Conservation (phyloP, 768 basidiomycete species). For the Rubroboletus satanas region DNA sequence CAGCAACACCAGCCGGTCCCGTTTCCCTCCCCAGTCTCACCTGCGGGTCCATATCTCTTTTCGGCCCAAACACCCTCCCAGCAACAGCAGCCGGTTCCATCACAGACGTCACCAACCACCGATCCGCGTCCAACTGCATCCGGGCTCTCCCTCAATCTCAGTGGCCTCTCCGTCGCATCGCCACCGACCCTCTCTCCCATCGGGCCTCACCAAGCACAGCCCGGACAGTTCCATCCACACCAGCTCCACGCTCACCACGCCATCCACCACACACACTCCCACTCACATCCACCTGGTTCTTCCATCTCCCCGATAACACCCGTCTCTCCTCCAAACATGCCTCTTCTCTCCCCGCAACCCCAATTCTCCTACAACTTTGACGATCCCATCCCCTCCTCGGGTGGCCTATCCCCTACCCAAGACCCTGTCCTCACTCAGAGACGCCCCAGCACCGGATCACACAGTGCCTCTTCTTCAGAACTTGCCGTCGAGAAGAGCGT, state of each 20-base stretch:
- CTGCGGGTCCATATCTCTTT: constrained; percentile 21
- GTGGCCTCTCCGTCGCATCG: constrained; percentile 60
- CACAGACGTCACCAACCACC: constrained; percentile 13
- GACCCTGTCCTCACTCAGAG: constrained; percentile 30
- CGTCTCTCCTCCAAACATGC: constrained; percentile 45
- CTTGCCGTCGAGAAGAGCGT: constrained; percentile 45
- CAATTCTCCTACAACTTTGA: constrained; percentile 53
- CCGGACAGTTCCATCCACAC: constrained; percentile 56
- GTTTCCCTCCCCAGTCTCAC: constrained; percentile 28
- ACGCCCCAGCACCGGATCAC: constrained; percentile 37
- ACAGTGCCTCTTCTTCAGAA: constrained; percentile 46
- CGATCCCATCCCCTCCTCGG: constrained; percentile 24
- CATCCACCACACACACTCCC: constrained; percentile 26
- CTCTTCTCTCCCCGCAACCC: constrained; percentile 43
- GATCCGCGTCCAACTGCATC: constrained; percentile 31
- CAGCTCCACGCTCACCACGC: constrained; percentile 50
- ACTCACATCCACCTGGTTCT: constrained; percentile 22
- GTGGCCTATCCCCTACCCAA: constrained; percentile 26
- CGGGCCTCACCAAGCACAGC: constrained; percentile 40
- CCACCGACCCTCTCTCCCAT: constrained; percentile 65
- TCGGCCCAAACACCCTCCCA: constrained; percentile 10
- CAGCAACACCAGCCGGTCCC: neutral
- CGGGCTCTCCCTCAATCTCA: constrained; percentile 63
- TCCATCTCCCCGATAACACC: constrained; percentile 55
- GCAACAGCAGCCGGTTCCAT: constrained; percentile 11